A percentile compares a stretch with the other conserved stretches of the same genome.
These are phyloP conservation scores for Herpotrichia juniperi DNA, from an alignment of 2,329 filamentous ascomycete genomes.

Conservation along the genomic window DNA sequence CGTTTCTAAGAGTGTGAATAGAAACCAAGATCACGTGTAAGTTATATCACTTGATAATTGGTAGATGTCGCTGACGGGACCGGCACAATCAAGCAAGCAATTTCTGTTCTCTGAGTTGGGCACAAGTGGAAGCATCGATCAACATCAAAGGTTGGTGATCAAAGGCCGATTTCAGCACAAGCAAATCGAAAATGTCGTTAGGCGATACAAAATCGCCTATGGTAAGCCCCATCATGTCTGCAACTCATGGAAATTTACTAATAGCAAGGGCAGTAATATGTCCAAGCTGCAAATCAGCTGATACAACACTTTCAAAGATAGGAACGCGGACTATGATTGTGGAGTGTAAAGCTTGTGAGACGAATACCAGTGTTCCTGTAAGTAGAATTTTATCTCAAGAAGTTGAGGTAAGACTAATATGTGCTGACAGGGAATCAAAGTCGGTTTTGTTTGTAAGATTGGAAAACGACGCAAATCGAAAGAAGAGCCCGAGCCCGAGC, in stretches of 20 bases:
- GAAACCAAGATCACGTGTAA: conserved; percentile 1
- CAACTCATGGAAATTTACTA: not conserved
- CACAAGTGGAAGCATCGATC: conserved; percentile 91
- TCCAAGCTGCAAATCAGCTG: not conserved
- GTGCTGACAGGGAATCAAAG: not conserved
- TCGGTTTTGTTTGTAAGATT: not conserved
- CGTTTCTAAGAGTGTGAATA: not conserved
- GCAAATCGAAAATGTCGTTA: conserved; percentile 91
- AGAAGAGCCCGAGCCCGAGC: not conserved
- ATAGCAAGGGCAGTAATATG: not conserved
- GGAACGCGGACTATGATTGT: not conserved
- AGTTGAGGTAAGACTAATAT: not conserved
- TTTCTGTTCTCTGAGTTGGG: conserved; percentile 96
- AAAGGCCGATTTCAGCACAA: conserved; percentile 98
- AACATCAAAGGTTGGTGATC: conserved; percentile 87
- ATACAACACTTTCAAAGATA: not conserved
- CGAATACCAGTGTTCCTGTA: not conserved
- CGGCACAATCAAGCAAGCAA: conserved; percentile 47
- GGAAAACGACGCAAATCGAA: not conserved
- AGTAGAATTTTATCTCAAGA: not conserved
- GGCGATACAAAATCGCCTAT: conserved; percentile 93
- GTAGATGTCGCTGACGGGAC: not conserved
- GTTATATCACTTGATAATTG: too few species aligned
- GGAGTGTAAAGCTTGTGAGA: not conserved
- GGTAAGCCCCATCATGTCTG: conserved; percentile 39